Evolutionary conservation across 495 filamentous ascomycete genomes (phyloP).

Genomic region (Xylaria acuta): DNA sequence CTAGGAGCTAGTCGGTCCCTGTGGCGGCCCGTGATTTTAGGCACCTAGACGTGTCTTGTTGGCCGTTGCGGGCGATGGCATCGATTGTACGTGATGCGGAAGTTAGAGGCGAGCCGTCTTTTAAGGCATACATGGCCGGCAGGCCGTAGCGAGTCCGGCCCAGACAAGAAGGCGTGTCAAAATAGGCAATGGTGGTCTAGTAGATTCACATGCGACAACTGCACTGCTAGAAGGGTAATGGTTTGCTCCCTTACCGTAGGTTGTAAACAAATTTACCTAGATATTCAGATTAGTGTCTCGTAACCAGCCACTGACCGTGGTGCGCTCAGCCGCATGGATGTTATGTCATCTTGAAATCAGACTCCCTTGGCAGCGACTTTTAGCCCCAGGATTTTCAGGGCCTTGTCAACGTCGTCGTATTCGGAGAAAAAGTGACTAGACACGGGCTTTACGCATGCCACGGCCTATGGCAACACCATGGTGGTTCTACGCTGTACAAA

Average conservation of each 20-base stretch:
- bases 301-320: background rate
- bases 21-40: background rate
- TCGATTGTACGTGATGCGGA: conserved; percentile 23
- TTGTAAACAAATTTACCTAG: no score
- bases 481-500: conserved; percentile 2
- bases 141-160: conserved; percentile 12
- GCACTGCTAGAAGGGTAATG: background rate
- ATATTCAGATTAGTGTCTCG: background rate
- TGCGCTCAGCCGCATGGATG: background rate
- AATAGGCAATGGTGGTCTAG: background rate
- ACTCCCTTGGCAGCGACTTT: background rate
- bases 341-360: conserved; percentile 23
- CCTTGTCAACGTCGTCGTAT: background rate
- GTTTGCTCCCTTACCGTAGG: background rate
- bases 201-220: background rate
- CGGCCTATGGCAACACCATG: background rate
- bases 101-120: conserved; percentile 21
- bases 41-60: background rate
- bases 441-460: conserved; percentile 17
- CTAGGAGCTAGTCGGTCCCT: background rate
- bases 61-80: conserved; percentile 24
- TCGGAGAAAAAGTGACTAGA: background rate
- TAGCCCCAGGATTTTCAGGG: background rate
- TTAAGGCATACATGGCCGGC: conserved; percentile 15
- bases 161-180: background rate